Conservation (phyloP, 306 rosid genomes). For the Cicer yamashitae region DNA sequence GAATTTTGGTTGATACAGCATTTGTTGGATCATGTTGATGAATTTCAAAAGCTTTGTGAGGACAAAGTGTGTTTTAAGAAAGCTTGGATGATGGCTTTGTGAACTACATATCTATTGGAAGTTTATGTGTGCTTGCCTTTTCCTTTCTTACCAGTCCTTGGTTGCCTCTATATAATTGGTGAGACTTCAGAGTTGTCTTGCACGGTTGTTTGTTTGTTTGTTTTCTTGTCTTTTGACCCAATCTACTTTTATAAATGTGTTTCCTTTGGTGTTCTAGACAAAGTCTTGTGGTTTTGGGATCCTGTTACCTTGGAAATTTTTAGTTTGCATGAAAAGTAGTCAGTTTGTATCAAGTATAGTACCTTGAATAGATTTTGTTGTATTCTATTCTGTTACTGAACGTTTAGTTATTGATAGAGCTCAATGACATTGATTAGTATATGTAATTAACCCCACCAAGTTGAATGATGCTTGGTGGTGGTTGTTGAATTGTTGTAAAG, state of each 20-base stretch:
- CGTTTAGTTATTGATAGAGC: background rate
- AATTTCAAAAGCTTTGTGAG: background rate
- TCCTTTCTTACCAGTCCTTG: background rate
- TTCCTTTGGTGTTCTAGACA: background rate
- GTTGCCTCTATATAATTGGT: background rate
- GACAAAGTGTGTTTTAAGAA: background rate
- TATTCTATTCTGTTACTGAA: background rate
- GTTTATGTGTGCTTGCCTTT: slow-evolving; percentile 15
- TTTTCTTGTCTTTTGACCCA: background rate
- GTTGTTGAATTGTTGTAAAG: slow-evolving; percentile 14
- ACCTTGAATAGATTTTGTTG: background rate
- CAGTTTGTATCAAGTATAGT: background rate
- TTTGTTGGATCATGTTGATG: background rate
- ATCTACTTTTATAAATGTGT: background rate
- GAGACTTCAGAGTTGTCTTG: background rate
- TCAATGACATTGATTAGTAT: background rate
- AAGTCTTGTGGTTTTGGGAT: background rate
- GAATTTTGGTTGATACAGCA: background rate
- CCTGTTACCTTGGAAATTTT: slow-evolving; percentile 3
- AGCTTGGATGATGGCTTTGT: background rate
- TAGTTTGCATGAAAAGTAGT: background rate
- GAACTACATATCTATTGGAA: background rate
- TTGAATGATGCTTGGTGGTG: background rate
- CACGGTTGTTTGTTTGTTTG: background rate
- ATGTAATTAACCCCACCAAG: background rate